Evolutionary conservation across 345 rosid species (phyloP).

Genomic region (Melastoma malabathricum): DNA sequence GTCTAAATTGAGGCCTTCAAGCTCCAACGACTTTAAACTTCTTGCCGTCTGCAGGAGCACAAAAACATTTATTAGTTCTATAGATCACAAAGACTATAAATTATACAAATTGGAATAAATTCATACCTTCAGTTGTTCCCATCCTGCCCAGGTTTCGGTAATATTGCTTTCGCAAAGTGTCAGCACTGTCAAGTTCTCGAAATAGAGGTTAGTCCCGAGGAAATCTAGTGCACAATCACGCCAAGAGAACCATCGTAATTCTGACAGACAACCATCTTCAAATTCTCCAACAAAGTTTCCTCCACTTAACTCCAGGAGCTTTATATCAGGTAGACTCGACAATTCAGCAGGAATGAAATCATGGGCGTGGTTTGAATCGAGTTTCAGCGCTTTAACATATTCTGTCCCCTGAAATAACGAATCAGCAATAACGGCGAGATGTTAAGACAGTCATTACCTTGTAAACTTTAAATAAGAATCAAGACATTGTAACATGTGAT

Average conservation of each 20-base stretch:
- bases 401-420: no score
- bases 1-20: background rate
- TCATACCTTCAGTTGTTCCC: background rate
- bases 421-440: no score
- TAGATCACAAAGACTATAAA: no score
- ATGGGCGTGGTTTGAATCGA: no score
- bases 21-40: background rate
- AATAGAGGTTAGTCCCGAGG: accelerated
- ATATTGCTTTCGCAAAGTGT: background rate
- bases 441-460: no score
- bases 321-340: background rate
- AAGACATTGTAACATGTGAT: no score
- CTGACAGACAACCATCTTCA: background rate
- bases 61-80: accelerated
- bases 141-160: background rate
- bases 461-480: no score
- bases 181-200: background rate
- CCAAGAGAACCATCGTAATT: background rate
- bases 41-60: background rate
- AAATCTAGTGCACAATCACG: background rate
- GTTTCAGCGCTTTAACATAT: no score
- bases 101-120: no score
- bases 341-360: no score
- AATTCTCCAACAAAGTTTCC: background rate
- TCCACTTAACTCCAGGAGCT: background rate